Evolutionary conservation across 192 early-diverging fungal genomes (phyloP).

Genomic region (Diversispora epigaea): DNA sequence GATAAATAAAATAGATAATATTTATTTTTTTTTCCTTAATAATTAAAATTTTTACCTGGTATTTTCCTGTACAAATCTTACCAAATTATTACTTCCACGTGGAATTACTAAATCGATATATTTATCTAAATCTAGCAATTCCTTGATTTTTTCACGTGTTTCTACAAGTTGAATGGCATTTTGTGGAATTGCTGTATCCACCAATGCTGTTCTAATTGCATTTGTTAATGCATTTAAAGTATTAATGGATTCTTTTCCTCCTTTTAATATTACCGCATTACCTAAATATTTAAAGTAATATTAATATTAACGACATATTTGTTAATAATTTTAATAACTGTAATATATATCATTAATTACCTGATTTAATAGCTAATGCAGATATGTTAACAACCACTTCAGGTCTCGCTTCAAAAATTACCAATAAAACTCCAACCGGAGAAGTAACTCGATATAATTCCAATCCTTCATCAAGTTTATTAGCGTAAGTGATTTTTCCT

Average conservation of each 20-base stretch:
- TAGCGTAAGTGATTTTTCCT: slow-evolving; percentile 75
- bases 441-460: slow-evolving; percentile 88
- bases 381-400: slow-evolving; percentile 99
- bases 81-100: slow-evolving; percentile 87
- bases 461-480: slow-evolving; percentile 76
- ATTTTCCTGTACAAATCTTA: slow-evolving; percentile 86
- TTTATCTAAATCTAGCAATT: slow-evolving; percentile 79
- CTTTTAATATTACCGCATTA: slow-evolving; percentile 97
- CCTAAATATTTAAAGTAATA: slow-evolving; percentile 27
- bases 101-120: slow-evolving; percentile 98
- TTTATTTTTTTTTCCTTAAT: not conserved
- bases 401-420: slow-evolving; percentile 98
- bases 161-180: slow-evolving; percentile 85
- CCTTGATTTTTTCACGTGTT: slow-evolving; percentile 85
- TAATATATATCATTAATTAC: slow-evolving; percentile 25
- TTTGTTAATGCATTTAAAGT: slow-evolving; percentile 77
- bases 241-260: slow-evolving; percentile 86
- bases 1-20: not conserved
- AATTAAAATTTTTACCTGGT: slow-evolving; percentile 60
- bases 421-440: slow-evolving; percentile 93
- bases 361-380: slow-evolving; percentile 91
- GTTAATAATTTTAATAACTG: not conserved
- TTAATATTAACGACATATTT: not conserved
- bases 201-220: slow-evolving; percentile 78
- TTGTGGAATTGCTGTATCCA: slow-evolving; percentile 58